Percentiles rank a stretch among this genome's conserved stretches.
These are phyloP conservation scores for Teunomyces funiuensis DNA, from an alignment of 805 yeast species.

Conservation along the genomic window DNA sequence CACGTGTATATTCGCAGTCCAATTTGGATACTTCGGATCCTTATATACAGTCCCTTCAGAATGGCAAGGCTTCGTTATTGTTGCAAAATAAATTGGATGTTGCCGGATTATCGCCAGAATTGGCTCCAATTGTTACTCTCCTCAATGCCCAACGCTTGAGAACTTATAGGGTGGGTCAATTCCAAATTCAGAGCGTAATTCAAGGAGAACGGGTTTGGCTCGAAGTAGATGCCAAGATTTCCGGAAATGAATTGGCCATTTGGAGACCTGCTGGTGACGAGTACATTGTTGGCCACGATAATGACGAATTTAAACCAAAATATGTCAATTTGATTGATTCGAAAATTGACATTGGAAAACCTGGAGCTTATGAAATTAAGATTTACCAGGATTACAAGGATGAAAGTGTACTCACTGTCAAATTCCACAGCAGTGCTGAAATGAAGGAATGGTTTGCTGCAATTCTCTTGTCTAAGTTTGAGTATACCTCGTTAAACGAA, in stretches of 20 bases:
- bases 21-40: slow-evolving; percentile 8
- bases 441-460: slow-evolving; percentile 46
- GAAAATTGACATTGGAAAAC: slow-evolving; percentile 17
- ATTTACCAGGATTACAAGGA: slow-evolving; percentile 30
- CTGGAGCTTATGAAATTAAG: slow-evolving; percentile 18
- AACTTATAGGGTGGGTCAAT: slow-evolving; percentile 55
- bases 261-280: slow-evolving; percentile 39
- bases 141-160: slow-evolving; percentile 70
- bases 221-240: slow-evolving; percentile 37
- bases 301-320: slow-evolving; percentile 47
- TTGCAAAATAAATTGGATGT: slow-evolving; percentile 19
- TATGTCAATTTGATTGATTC: slow-evolving; percentile 53
- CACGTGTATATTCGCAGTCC: slow-evolving; percentile 22
- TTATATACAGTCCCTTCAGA: not conserved
- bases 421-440: slow-evolving; percentile 21
- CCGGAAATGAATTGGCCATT: slow-evolving; percentile 57
- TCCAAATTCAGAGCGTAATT: slow-evolving; percentile 31
- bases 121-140: slow-evolving; percentile 70
- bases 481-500: slow-evolving; percentile 56
- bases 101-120: slow-evolving; percentile 54
- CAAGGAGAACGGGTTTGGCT: slow-evolving; percentile 30
- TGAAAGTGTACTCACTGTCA: slow-evolving; percentile 24
- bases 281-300: slow-evolving; percentile 25
- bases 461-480: slow-evolving; percentile 54
- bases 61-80: slow-evolving; percentile 13